phyloP scores from a whole-genome alignment of 1,284 basidiomycete genomes.

The Pseudozyma sp. region DNA sequence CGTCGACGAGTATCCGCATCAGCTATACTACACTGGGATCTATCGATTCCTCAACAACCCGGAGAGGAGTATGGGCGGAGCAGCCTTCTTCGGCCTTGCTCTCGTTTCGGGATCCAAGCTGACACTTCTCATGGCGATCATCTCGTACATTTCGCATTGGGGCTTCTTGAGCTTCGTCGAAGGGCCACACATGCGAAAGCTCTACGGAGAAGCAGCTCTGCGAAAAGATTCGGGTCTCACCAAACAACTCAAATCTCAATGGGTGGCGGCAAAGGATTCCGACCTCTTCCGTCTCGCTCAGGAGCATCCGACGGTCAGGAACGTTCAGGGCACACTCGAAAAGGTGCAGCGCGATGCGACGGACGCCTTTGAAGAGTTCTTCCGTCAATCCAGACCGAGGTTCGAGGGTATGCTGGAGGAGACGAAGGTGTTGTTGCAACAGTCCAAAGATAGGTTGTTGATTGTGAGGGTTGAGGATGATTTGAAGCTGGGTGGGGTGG shows the following conservation, averaged over 20 bases:
- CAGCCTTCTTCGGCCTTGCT: slow-evolving; percentile 91
- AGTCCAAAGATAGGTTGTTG: slow-evolving; percentile 79
- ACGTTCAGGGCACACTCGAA: slow-evolving; percentile 91
- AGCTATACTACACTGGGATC: slow-evolving; percentile 94
- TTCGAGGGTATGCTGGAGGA: slow-evolving; percentile 77
- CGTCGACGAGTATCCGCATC: slow-evolving; percentile 86
- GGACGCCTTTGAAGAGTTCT: slow-evolving; percentile 89
- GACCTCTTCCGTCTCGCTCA: slow-evolving; percentile 53
- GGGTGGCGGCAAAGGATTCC: slow-evolving; percentile 81
- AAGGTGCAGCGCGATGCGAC: slow-evolving; percentile 93
- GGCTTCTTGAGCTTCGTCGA: slow-evolving; percentile 68
- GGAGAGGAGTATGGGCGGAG: slow-evolving; percentile 87
- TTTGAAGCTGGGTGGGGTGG: slow-evolving; percentile 42
- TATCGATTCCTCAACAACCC: slow-evolving; percentile 94
- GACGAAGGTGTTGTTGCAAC: slow-evolving; percentile 88
- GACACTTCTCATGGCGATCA: slow-evolving; percentile 83
- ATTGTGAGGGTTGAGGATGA: slow-evolving; percentile 58
- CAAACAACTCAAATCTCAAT: slow-evolving; percentile 85
- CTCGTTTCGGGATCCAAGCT: slow-evolving; percentile 89
- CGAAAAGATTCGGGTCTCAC: slow-evolving; percentile 95
- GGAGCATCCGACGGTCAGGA: slow-evolving; percentile 74
- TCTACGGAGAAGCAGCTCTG: slow-evolving; percentile 86
- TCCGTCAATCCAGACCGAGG: slow-evolving; percentile 73
- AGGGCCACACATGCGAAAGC: slow-evolving; percentile 92
- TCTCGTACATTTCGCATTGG: slow-evolving; percentile 77